Evolutionary conservation across 129 eudicot genomes (phyloP).

Genomic region (Scalesia atractyloides): DNA sequence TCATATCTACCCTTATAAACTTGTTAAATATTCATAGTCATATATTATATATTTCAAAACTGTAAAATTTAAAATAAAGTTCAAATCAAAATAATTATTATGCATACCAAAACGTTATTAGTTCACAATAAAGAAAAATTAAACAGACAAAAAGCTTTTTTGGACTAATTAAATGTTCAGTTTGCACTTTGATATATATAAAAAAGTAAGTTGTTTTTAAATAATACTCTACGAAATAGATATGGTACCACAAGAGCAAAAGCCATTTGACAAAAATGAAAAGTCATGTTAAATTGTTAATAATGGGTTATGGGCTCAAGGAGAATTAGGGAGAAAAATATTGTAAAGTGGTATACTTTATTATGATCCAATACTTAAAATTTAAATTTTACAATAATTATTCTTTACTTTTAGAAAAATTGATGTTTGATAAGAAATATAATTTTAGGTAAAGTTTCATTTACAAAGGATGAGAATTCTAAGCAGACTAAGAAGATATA

Average conservation of each 20-base stretch:
- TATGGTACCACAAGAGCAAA: not conserved
- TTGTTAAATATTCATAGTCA: no score
- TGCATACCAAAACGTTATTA: no score
- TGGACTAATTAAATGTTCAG: not conserved
- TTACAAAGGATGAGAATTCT: no score
- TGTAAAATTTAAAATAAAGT: no score
- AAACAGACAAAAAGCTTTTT: not conserved
- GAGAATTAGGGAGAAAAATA: not conserved
- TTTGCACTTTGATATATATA: not conserved
- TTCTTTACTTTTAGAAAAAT: not conserved
- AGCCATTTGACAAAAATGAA: not conserved
- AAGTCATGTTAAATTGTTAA: not conserved
- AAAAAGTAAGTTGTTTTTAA: not conserved
- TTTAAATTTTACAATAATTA: not conserved
- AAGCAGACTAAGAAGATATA: no score
- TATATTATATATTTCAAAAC: no score
- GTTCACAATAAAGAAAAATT: no score
- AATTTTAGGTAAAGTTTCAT: no score
- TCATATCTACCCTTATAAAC: no score
- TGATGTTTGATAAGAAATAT: not conserved
- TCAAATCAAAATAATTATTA: no score
- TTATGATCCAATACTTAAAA: not conserved
- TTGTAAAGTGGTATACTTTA: not conserved
- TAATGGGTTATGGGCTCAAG: constrained; percentile 8
- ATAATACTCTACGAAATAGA: no score